Conservation (phyloP, 164 flowering plant species). For the Houttuynia cordata region DNA sequence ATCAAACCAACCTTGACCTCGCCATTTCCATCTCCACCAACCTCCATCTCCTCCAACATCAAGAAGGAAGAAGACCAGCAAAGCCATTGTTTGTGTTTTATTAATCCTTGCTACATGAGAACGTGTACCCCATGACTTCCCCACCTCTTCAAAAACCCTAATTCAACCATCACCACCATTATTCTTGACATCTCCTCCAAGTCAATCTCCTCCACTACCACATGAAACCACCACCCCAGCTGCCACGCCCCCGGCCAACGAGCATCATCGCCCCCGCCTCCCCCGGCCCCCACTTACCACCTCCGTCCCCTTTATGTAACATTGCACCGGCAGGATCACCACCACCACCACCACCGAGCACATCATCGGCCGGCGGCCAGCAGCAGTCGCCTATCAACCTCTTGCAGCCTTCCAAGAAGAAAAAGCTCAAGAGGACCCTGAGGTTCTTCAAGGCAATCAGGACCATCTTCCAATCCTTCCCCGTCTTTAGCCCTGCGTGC, state of each 20-base stretch:
- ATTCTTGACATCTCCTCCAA: too few relatives aligned
- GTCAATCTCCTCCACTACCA: background rate
- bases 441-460: conserved; percentile 10
- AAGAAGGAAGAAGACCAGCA: background rate
- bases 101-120: background rate
- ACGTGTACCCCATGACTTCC: background rate
- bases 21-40: too few relatives aligned
- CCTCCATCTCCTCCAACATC: background rate
- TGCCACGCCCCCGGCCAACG: background rate
- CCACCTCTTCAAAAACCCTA: background rate
- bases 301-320: too few relatives aligned
- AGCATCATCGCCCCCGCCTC: conserved; percentile 1
- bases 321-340: background rate
- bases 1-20: too few relatives aligned
- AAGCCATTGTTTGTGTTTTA: background rate
- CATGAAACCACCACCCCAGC: background rate
- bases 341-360: background rate
- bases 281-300: background rate
- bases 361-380: background rate
- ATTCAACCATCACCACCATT: background rate
- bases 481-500: conserved; percentile 45
- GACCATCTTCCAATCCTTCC: conserved; percentile 50
- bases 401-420: background rate
- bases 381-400: background rate
- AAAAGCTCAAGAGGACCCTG: background rate